Conservation (phyloP, 139 green algal genomes). For the Yamagishiella unicocca region DNA sequence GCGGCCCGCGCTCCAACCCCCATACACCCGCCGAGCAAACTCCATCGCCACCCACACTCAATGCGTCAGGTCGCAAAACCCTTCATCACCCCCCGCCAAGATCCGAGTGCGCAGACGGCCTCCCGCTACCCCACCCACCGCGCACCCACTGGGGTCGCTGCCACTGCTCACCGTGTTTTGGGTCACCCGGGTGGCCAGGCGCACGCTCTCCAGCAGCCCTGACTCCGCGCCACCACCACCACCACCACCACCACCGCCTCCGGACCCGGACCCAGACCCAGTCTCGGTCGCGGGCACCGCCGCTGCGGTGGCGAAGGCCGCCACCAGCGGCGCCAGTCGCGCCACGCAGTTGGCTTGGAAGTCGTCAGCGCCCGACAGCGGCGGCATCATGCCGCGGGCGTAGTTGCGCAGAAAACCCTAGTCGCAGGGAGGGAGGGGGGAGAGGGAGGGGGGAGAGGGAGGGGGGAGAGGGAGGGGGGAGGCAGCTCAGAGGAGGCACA, state of each 20-base stretch:
- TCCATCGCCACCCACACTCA: too few species aligned
- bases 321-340: conserved; percentile 63
- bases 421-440: background rate
- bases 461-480: background rate
- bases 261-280: too few species aligned
- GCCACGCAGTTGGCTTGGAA: conserved; percentile 70
- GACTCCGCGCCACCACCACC: conserved; percentile 23
- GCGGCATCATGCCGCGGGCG: conserved; percentile 52
- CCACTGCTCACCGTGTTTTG: conserved; percentile 64
- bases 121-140: too few species aligned
- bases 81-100: too few species aligned
- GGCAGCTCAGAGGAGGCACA: too few species aligned
- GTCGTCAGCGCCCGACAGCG: conserved; percentile 62
- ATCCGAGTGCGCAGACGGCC: too few species aligned
- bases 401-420: conserved; percentile 72
- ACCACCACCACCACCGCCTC: background rate
- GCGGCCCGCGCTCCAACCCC: too few species aligned
- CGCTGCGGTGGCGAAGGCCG: background rate
- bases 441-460: background rate
- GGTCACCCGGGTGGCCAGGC: conserved; percentile 62
- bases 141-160: background rate
- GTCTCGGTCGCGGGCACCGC: too few species aligned
- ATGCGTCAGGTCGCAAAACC: too few species aligned
- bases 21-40: too few species aligned
- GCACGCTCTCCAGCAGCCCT: conserved; percentile 15